Evolutionary conservation across 2,329 filamentous ascomycete genomes (phyloP), one percentile per base, ranked within the genome.

Genomic region (Chrysoporthe puriensis): DNA sequence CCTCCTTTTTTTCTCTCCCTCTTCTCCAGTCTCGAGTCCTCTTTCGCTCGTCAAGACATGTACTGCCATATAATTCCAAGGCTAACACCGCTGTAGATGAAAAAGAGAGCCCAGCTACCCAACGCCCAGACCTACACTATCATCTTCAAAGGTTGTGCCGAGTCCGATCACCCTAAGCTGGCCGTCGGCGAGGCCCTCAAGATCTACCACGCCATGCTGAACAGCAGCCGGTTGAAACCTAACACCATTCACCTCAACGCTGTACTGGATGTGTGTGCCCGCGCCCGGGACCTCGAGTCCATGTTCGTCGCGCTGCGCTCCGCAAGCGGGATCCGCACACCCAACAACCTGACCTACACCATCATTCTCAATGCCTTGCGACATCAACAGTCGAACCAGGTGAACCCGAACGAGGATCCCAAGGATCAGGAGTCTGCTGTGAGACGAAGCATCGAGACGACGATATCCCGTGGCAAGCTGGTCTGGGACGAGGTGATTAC

Each of bases 201-300:
- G 68, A 83, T 97, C 63, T 98, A 96, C 81, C 86, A 92, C 72
- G 88, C 88, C 65, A 91, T 98, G 80, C 84, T 85, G 50, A 84
- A 83, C 4, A 84, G 87, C 46, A 88, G 86, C 0, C 82, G 84
- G 8, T 82, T 96, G 62, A 84, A 89, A 71, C 91, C 92, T 18
- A 92, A 89, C 72, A 91, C 90, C 46, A 91, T 93, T 66, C 96
- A 98, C 75, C 88, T 92, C 70, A 99, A 99, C 76, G 92, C 94
- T 11, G 88, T 94, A n/a, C 82, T 99, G 57, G 88, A 90, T 68
- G 91, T 96, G 9, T 98, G 94, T 76, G 86, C 90, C 60, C 85
- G 88, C 67, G 90, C 91, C 4, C 77, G 84, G 14, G 90, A 97
- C 75, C 84, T 97, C 77, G 93, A 97, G 72, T 87, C 90, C 18